A percentile compares a stretch with the other conserved stretches of the same genome.
These are phyloP conservation scores for Hawksworthiomyces lignivorus DNA, from an alignment of 2,329 filamentous ascomycete species.

Conservation along the genomic window DNA sequence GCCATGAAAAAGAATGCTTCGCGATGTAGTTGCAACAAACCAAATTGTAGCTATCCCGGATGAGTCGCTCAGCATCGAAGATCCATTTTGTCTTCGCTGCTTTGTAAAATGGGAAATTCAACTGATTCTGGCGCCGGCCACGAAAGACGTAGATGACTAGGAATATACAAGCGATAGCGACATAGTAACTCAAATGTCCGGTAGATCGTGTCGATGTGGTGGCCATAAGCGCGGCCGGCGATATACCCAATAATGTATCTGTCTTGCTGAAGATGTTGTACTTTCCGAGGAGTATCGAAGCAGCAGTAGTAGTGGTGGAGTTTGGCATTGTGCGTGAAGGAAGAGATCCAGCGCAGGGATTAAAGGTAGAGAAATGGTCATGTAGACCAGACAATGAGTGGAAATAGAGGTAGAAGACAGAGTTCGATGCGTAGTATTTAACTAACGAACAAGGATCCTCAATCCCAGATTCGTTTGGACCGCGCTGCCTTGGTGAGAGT, in stretches of 20 bases:
- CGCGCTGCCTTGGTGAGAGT: too few species aligned
- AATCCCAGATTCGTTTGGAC: too few species aligned
- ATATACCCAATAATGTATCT: constrained; percentile 18
- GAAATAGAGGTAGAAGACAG: too few species aligned
- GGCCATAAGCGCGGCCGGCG: constrained; percentile 20
- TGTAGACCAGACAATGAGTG: neutral
- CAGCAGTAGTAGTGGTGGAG: constrained; percentile 13
- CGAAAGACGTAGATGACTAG: constrained; percentile 33
- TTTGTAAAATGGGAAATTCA: constrained; percentile 37
- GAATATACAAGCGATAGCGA: constrained; percentile 28
- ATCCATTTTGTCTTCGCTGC: constrained; percentile 43
- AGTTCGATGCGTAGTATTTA: too few species aligned
- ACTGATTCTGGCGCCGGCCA: constrained; percentile 21
- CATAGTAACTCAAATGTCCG: constrained; percentile 32
- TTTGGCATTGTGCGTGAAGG: constrained; percentile 15
- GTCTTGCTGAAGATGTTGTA: constrained; percentile 17
- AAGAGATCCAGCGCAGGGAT: neutral
- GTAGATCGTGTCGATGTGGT: constrained; percentile 16
- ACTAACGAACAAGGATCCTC: too few species aligned
- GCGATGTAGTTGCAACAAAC: too few species aligned
- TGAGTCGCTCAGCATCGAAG: constrained; percentile 39
- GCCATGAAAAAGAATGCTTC: too few species aligned
- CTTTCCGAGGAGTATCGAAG: constrained; percentile 10
- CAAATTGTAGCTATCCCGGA: constrained; percentile 42
- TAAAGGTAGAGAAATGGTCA: neutral